A percentile compares a stretch with the other conserved stretches of the same genome.
These are phyloP conservation scores for Rhizoclosmatium globosum DNA, from an alignment of 192 early-diverging fungal species.

Conservation along the genomic window DNA sequence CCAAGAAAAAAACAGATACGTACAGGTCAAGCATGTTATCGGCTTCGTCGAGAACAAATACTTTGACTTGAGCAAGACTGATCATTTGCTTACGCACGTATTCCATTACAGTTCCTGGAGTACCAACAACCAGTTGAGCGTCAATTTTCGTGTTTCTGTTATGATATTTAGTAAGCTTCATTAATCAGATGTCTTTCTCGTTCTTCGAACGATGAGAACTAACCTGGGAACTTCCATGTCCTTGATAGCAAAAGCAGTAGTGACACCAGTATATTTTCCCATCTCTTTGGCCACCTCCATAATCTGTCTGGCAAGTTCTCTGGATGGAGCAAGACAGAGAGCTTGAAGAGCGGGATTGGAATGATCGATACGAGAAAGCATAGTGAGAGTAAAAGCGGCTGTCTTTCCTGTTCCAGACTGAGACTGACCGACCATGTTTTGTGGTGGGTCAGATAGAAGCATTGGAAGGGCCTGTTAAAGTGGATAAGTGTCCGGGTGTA, in stretches of 20 bases:
- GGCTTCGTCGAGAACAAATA: conserved; percentile 98
- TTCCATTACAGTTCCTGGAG: conserved; percentile 90
- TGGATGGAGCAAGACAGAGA: conserved; percentile 88
- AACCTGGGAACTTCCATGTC: conserved; percentile 53
- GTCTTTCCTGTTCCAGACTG: conserved; percentile 98
- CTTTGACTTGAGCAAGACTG: conserved; percentile 66
- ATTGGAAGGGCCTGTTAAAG: conserved; percentile 80
- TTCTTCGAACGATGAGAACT: background rate
- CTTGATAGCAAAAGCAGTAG: conserved; percentile 80
- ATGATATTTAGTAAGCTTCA: background rate
- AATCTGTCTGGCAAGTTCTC: conserved; percentile 96
- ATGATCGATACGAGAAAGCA: conserved; percentile 87
- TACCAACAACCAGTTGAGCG: conserved; percentile 90
- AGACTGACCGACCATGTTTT: conserved; percentile 98
- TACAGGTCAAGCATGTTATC: conserved; percentile 93
- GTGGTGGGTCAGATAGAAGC: conserved; percentile 84
- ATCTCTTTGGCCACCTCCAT: conserved; percentile 88
- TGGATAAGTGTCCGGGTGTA: background rate
- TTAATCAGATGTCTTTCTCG: no score
- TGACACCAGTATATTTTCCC: conserved; percentile 89
- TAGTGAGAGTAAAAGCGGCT: conserved; percentile 92
- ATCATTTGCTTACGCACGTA: conserved; percentile 73
- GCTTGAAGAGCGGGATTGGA: conserved; percentile 76
- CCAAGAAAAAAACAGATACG: conserved; percentile 47
- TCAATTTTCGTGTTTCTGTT: conserved; percentile 66